These are phyloP conservation scores for Termitomyces titanicus DNA, from an alignment of 768 basidiomycete genomes.

Conservation along the genomic window DNA sequence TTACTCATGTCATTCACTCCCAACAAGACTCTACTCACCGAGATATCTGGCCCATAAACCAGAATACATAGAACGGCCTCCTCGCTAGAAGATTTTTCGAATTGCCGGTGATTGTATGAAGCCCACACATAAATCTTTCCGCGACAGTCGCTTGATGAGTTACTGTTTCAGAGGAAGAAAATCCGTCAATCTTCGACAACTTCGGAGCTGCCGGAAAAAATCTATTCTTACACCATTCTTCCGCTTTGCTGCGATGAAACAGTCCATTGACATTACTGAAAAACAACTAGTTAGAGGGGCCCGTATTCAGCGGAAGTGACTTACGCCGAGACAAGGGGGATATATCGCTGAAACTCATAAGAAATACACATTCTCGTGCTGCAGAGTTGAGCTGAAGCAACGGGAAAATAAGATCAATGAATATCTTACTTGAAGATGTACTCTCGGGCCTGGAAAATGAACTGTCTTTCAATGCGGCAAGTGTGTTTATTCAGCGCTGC, in stretches of 20 bases:
- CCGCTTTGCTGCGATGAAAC: slow-evolving; percentile 54
- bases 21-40: slow-evolving; percentile 31
- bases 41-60: slow-evolving; percentile 72
- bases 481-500: slow-evolving; percentile 57
- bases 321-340: slow-evolving; percentile 57
- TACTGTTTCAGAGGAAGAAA: slow-evolving; percentile 33
- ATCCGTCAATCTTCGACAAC: slow-evolving; percentile 1
- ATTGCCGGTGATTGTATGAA: slow-evolving; percentile 59
- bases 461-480: slow-evolving; percentile 64
- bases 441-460: slow-evolving; percentile 67
- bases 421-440: slow-evolving; percentile 70
- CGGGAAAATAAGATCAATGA: neutral
- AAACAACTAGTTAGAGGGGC: neutral
- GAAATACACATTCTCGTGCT: slow-evolving; percentile 71
- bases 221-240: slow-evolving; percentile 58
- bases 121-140: slow-evolving; percentile 54
- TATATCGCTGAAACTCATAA: slow-evolving; percentile 63
- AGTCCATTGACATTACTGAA: slow-evolving; percentile 39
- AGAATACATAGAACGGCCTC: slow-evolving; percentile 67
- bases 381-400: slow-evolving; percentile 5
- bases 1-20: slow-evolving; percentile 8
- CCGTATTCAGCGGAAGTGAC: slow-evolving; percentile 14
- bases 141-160: slow-evolving; percentile 58
- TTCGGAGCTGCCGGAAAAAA: neutral
- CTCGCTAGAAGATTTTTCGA: slow-evolving; percentile 44